These are phyloP conservation scores for Salicornia ramosissima DNA, from an alignment of 148 eudicot species.

Conservation along the genomic window DNA sequence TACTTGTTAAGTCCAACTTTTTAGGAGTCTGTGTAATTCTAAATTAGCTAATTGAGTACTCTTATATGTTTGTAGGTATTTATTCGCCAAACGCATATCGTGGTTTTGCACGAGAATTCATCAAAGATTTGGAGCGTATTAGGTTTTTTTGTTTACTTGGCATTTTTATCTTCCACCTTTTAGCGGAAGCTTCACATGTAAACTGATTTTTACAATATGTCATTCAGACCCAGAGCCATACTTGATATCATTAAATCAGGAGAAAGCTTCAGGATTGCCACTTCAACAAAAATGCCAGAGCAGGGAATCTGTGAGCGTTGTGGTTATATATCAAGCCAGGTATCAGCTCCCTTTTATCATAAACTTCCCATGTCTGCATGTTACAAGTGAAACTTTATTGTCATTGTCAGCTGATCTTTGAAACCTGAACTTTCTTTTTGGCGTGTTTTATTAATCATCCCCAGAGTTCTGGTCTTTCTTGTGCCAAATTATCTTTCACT, in stretches of 20 bases:
- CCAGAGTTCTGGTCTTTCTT: neutral
- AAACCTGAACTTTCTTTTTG: neutral
- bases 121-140: conserved; percentile 92
- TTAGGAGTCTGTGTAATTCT: neutral
- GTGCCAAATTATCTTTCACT: neutral
- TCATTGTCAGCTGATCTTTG: neutral
- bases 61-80: conserved; percentile 50
- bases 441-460: neutral
- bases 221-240: conserved; percentile 83
- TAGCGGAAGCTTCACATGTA: conserved; percentile 1
- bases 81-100: conserved; percentile 99
- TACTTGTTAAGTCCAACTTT: no score
- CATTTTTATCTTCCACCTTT: neutral
- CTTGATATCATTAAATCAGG: conserved; percentile 94
- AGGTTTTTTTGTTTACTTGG: conserved; percentile 45
- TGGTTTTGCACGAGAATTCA: conserved; percentile 97
- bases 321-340: conserved; percentile 97
- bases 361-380: neutral
- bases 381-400: conserved; percentile 1
- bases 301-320: conserved; percentile 97
- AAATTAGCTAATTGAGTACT: neutral
- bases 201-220: conserved; percentile 18
- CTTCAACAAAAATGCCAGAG: conserved; percentile 98
- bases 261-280: conserved; percentile 86
- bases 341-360: conserved; percentile 17